Conservation (phyloP, 2,329 filamentous ascomycete species). For the Albifimbria verrucaria region DNA sequence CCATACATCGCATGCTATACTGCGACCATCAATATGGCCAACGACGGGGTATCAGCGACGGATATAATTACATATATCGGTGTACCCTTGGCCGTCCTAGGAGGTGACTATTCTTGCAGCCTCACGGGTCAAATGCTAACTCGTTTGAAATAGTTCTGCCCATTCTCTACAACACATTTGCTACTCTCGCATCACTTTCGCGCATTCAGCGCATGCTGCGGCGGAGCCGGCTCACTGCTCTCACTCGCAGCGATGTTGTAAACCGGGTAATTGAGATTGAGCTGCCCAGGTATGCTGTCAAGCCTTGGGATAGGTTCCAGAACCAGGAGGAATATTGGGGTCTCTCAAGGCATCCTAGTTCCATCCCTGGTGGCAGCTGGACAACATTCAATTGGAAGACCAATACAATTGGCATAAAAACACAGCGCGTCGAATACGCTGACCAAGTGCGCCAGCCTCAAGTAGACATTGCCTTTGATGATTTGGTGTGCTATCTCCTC, state of each 20-base stretch:
- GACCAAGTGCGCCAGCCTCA: slow-evolving; percentile 52
- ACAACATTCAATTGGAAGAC: slow-evolving; percentile 64
- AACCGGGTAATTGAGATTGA: slow-evolving; percentile 66
- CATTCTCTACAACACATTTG: slow-evolving; percentile 63
- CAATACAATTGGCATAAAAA: slow-evolving; percentile 58
- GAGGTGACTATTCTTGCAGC: slow-evolving; percentile 27
- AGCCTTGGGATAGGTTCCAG: slow-evolving; percentile 53
- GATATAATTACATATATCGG: slow-evolving; percentile 56
- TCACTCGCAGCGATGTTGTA: slow-evolving; percentile 61
- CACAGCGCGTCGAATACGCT: slow-evolving; percentile 61
- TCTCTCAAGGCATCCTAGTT: slow-evolving; percentile 46
- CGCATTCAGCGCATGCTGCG: slow-evolving; percentile 58
- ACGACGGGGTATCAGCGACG: slow-evolving; percentile 30
- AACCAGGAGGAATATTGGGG: slow-evolving; percentile 57
- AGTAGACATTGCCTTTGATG: slow-evolving; percentile 53
- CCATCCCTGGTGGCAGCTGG: slow-evolving; percentile 60
- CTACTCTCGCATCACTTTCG: slow-evolving; percentile 56
- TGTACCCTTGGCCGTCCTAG: slow-evolving; percentile 56
- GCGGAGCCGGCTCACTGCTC: slow-evolving; percentile 52
- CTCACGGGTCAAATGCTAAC: background rate
- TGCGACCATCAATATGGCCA: slow-evolving; percentile 23
- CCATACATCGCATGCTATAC: too few species aligned
- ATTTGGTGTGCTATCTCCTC: slow-evolving; percentile 58
- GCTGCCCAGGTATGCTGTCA: slow-evolving; percentile 61
- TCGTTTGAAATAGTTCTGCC: slow-evolving; percentile 50